Base-by-base conservation (phyloP, 768 basidiomycete species). In the Suillus ampliporus region DNA sequence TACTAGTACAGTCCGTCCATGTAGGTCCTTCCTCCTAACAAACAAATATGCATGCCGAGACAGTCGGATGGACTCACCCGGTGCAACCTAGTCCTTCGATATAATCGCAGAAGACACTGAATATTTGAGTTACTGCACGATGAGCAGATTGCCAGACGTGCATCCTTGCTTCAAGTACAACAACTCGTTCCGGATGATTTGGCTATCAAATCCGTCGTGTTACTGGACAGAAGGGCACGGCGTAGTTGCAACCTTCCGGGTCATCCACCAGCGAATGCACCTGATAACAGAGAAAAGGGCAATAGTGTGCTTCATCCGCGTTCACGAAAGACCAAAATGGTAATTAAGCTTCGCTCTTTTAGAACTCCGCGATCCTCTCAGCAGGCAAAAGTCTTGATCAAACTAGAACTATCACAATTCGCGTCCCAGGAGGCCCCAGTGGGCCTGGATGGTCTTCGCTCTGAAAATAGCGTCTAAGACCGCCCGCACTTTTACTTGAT, bases 21-120 rank as follows among this genome's bases (percentile, higher is more conserved):
- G 37, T 38, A 38, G 17, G 54, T 40, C 23, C 10, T 40, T 56
- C 38, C 37, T 51, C 19, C 54, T 56, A 40, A 56, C 54, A 56
- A 19, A 56, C 40, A 19, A 28, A 56, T 28, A 8, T 28, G 21
- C 37, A 3, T 56, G 26, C 28, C 7, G 6, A 4, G 5, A 56
- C 6, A 21, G 6, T 40, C 26, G 26, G 38, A 40, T 19, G 54
- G 23, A 38, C 54, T 56, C 38, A 56, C 54, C 38, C 17, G 23
- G 38, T 11, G 5, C 8, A 37, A 15, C 2, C 2, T 37, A 53
- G 14, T 14, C 8, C 37, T 19, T 56, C 37, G 26, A 26, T 17
- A 56, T 26, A 5, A 38, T 17, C 37, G 11, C 37, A 11, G 8
- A 37, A 23, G 23, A 38, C 5, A 17, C 10, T 54, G 8, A 19